phyloP scores from a whole-genome alignment of 1,139 yeast genomes.

The Debaryomyces robertsiae region DNA sequence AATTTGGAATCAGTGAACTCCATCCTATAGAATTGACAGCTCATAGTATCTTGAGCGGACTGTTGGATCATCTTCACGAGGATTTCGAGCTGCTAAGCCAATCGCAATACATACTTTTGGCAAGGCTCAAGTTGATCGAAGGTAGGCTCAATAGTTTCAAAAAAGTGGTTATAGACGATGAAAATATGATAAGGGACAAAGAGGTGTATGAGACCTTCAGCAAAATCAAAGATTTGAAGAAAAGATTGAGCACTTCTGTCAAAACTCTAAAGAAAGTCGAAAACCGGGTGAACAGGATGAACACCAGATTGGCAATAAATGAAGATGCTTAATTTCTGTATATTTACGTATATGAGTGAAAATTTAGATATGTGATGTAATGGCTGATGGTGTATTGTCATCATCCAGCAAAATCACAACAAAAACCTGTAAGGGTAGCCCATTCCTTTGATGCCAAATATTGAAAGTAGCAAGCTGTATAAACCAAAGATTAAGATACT shows the following conservation, averaged over 20 bases:
- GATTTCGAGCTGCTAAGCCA: conserved; percentile 56
- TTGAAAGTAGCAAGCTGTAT: conserved; percentile 55
- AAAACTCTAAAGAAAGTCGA: conserved; percentile 40
- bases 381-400: conserved; percentile 5
- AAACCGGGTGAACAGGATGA: conserved; percentile 24
- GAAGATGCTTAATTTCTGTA: background rate
- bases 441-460: conserved; percentile 58
- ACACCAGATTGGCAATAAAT: conserved; percentile 8
- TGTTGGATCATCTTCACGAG: conserved; percentile 53
- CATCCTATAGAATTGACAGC: conserved; percentile 62
- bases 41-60: conserved; percentile 54
- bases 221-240: conserved; percentile 35
- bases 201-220: conserved; percentile 31
- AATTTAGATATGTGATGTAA: conserved; percentile 16
- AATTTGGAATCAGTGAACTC: conserved; percentile 25
- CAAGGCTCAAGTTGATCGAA: conserved; percentile 50
- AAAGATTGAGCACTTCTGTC: conserved; percentile 33
- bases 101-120: conserved; percentile 55
- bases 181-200: conserved; percentile 22
- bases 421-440: conserved; percentile 64
- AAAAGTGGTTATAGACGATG: conserved; percentile 19
- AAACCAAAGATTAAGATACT: conserved; percentile 46
- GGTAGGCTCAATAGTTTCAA: conserved; percentile 33
- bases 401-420: conserved; percentile 11
- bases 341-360: conserved; percentile 1